Evolutionary conservation across 306 rosid species (phyloP).

Genomic region (Sphenostylis stenocarpa): DNA sequence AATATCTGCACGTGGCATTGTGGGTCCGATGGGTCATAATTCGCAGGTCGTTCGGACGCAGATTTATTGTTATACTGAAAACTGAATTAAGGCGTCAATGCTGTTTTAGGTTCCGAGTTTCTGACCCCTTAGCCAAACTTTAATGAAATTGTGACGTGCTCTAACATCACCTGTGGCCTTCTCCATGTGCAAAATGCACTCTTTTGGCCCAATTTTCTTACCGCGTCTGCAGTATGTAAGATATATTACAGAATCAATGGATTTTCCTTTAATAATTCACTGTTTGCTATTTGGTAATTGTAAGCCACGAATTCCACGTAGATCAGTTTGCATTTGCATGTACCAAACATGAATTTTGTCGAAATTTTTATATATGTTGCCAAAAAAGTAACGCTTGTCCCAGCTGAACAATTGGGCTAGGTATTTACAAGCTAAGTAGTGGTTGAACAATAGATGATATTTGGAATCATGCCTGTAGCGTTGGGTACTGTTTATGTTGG

Average conservation of each 20-base stretch:
- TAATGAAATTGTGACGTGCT: slow-evolving; percentile 19
- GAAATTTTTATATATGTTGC: not conserved
- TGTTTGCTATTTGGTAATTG: not conserved
- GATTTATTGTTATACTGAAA: slow-evolving; percentile 10
- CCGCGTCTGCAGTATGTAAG: not conserved
- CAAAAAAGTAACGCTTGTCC: not conserved
- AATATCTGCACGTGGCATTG: not conserved
- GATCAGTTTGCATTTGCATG: not conserved
- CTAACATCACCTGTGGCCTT: slow-evolving; percentile 1
- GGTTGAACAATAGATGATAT: slow-evolving; percentile 1
- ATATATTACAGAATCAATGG: not conserved
- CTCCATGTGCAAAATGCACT: not conserved
- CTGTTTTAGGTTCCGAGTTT: not conserved
- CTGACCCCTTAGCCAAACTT: not conserved
- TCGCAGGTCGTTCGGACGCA: not conserved
- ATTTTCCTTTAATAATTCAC: not conserved
- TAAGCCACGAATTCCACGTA: not conserved
- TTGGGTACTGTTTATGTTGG: not conserved
- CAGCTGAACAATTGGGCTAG: slow-evolving; percentile 22
- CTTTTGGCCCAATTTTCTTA: not conserved
- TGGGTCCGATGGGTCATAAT: slow-evolving; percentile 13
- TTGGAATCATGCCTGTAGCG: not conserved
- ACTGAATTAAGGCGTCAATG: slow-evolving; percentile 1
- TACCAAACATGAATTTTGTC: not conserved
- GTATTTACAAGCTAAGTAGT: slow-evolving; percentile 40